Evolutionary conservation across 202 grass and related monocot species (phyloP).

Genomic region (Eragrostis tef): DNA sequence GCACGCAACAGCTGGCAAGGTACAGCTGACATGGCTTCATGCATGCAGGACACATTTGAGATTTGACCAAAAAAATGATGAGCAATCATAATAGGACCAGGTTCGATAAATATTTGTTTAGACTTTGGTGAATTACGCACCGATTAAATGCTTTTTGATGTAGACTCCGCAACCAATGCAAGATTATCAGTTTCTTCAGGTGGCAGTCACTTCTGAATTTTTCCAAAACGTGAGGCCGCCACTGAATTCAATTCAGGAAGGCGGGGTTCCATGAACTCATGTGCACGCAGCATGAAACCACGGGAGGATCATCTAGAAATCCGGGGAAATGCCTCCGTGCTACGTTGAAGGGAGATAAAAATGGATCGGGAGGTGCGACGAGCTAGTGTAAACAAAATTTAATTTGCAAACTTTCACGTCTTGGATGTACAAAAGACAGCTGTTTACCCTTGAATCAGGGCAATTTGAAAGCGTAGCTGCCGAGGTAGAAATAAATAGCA

Average conservation of each 20-base stretch:
- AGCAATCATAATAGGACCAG: neutral
- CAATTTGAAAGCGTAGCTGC: neutral
- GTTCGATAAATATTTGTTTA: neutral
- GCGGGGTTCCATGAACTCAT: neutral
- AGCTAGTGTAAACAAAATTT: neutral
- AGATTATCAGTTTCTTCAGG: neutral
- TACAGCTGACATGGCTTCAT: conserved; percentile 35
- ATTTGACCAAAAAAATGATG: conserved; percentile 23
- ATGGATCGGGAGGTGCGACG: neutral
- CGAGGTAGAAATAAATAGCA: neutral
- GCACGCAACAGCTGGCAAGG: conserved; percentile 8
- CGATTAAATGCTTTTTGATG: neutral
- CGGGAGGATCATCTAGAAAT: neutral
- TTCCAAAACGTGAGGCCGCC: neutral
- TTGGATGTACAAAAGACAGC: neutral
- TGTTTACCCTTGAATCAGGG: neutral
- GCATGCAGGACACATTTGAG: conserved; percentile 25
- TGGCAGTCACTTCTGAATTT: neutral
- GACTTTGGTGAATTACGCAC: too few relatives aligned
- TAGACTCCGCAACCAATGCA: neutral
- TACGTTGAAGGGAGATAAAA: neutral
- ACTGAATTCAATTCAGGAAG: neutral
- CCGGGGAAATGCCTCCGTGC: neutral
- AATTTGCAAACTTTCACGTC: neutral
- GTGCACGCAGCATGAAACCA: neutral